These are phyloP conservation scores for Peronosclerospora sorghi DNA, from an alignment of 352 stramenopile genomes.

Conservation along the genomic window DNA sequence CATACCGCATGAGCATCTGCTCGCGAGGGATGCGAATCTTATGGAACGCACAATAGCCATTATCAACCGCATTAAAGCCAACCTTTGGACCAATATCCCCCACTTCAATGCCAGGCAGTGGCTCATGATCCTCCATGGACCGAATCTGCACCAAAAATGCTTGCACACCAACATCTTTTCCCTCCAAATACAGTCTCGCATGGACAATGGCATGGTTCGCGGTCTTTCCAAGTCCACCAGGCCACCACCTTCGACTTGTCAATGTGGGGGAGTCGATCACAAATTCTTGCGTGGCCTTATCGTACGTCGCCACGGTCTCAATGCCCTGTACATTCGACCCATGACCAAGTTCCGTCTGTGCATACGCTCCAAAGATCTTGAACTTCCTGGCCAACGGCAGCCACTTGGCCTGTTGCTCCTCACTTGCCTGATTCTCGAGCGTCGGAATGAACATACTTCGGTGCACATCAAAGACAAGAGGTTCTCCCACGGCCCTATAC, in stretches of 20 bases:
- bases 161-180: constrained; percentile 19
- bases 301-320: constrained; percentile 30
- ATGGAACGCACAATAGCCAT: constrained; percentile 20
- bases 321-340: constrained; percentile 24
- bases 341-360: constrained; percentile 23
- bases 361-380: constrained; percentile 20
- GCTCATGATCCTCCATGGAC: constrained; percentile 15
- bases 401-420: constrained; percentile 17
- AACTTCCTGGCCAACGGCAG: constrained; percentile 17
- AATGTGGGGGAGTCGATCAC: constrained; percentile 91
- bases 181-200: constrained; percentile 14
- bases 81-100: constrained; percentile 24
- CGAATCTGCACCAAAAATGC: constrained; percentile 21
- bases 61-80: constrained; percentile 20
- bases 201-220: constrained; percentile 23
- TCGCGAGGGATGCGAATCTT: constrained; percentile 15
- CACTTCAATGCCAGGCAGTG: constrained; percentile 18
- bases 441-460: constrained; percentile 20
- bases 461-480: constrained; percentile 12
- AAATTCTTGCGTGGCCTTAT: constrained; percentile 85
- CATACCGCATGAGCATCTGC: constrained; percentile 24
- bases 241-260: constrained; percentile 94
- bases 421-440: constrained; percentile 16
- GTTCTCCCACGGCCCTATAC: constrained; percentile 14
- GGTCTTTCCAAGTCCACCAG: constrained; percentile 30